phyloP scores from a whole-genome alignment of 2,329 filamentous ascomycete species.

The Rhinocladiella similis region DNA sequence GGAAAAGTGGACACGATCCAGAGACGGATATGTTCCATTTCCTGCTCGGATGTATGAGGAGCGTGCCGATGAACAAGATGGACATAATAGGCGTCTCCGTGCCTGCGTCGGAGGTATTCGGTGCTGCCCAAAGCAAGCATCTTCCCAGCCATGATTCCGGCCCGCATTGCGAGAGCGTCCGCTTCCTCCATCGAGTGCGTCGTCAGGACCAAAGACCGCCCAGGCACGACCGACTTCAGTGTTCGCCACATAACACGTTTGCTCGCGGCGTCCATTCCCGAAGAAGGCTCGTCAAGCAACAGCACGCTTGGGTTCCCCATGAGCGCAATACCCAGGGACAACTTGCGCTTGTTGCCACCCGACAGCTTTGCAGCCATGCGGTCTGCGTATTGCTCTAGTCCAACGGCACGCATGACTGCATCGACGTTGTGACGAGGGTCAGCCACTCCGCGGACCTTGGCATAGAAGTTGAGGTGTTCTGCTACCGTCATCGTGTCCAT shows the following conservation, averaged over 20 bases:
- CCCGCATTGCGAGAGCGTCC: conserved; percentile 78
- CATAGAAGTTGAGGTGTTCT: conserved; percentile 87
- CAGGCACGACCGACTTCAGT: conserved; percentile 69
- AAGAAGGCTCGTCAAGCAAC: conserved; percentile 84
- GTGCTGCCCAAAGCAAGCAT: conserved; percentile 85
- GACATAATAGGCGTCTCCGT: conserved; percentile 77
- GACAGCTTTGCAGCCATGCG: conserved; percentile 79
- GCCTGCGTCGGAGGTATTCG: conserved; percentile 68
- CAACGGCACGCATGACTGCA: conserved; percentile 77
- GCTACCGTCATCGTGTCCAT: conserved; percentile 88
- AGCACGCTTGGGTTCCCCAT: conserved; percentile 90
- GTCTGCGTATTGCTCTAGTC: conserved; percentile 67
- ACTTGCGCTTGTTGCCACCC: conserved; percentile 91
- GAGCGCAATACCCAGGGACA: conserved; percentile 83
- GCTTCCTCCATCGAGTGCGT: conserved; percentile 97
- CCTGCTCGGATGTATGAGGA: conserved; percentile 67
- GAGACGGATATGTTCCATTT: conserved; percentile 64
- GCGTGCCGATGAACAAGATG: conserved; percentile 76
- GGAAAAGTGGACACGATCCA: conserved; percentile 68
- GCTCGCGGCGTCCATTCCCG: conserved; percentile 84
- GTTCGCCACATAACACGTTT: conserved; percentile 95
- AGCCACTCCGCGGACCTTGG: conserved; percentile 74
- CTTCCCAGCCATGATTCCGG: conserved; percentile 79
- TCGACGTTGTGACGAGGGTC: conserved; percentile 75
- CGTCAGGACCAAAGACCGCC: conserved; percentile 81